phyloP scores from a whole-genome alignment of 1,139 yeast species.

The Citeromyces hawaiiensis region DNA sequence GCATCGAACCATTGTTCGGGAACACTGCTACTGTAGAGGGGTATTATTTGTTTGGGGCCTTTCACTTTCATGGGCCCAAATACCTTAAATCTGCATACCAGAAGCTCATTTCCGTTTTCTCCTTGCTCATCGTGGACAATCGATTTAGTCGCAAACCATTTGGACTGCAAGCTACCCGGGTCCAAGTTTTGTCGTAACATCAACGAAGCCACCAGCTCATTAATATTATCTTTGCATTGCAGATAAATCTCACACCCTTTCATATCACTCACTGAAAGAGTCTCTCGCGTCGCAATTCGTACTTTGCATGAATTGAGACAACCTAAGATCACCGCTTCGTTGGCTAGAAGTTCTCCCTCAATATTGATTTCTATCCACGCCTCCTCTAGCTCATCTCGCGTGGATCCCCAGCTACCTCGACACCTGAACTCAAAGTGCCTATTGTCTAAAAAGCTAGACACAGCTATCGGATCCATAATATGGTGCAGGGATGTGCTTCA shows the following conservation, averaged over 20 bases:
- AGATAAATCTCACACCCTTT: constrained; percentile 32
- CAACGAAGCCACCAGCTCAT: constrained; percentile 33
- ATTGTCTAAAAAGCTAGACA: background rate
- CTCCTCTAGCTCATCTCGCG: background rate
- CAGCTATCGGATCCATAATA: background rate
- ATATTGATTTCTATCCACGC: constrained; percentile 10
- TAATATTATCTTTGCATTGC: constrained; percentile 29
- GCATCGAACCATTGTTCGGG: constrained; percentile 65
- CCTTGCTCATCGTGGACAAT: constrained; percentile 17
- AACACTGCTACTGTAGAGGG: constrained; percentile 10
- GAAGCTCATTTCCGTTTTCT: constrained; percentile 20
- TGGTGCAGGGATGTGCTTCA: background rate
- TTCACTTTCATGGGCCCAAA: constrained; percentile 46
- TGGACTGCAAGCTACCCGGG: constrained; percentile 44
- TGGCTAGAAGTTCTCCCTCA: constrained; percentile 11
- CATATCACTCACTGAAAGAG: constrained; percentile 10
- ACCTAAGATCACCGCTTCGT: constrained; percentile 15
- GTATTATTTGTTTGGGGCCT: constrained; percentile 27
- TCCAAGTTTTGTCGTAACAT: constrained; percentile 54
- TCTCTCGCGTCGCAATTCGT: constrained; percentile 9
- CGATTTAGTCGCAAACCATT: constrained; percentile 35
- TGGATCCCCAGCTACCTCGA: background rate
- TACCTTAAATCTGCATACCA: constrained; percentile 53
- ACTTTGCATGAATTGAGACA: constrained; percentile 22
- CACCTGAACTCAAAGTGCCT: background rate